Evolutionary conservation across 306 rosid genomes (phyloP), one percentile per base, ranked within the genome.

Genomic region (Cicer cuneatum): DNA sequence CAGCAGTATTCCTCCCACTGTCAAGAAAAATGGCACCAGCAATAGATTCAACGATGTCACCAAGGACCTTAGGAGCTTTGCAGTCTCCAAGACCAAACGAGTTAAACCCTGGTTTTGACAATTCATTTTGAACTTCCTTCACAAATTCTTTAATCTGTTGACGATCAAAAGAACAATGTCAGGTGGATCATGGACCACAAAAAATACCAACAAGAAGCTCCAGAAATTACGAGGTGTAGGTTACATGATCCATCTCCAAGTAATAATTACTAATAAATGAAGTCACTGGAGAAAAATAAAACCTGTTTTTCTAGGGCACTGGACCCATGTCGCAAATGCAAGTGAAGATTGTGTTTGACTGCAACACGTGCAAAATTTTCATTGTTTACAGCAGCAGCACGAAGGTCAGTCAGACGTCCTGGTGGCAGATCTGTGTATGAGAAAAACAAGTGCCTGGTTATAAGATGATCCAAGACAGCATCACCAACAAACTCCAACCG

Each of bases 1-100:
- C 81, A 56, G 85, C 29, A 63, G 96, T 94, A 70, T 94, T 79
- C 69, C 87, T 91, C 49, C 86, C 96, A 65, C 90, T 85, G 76
- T 94, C 97, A 35, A 94, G 99, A 82, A 92, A 94, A 73, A 94
- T 85, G 69, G 99, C 92, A 61, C 99, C 99, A 10, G 99, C 99
- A 69, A 94, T 90, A 74, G 99, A 94, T 85, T 94, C 99, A 52
- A 94, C 88, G 81, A 94, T 94, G 81, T 92, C 99, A 77, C 99
- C 99, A 70, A 92, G 96, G 85, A 94, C 99, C 87, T 94, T 94
- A 57, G 99, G 99, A 81, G 99, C 99, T 92, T 94, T 94, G 83
- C 97, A 94, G 78, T 94, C 99, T 80, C 99, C 96, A 84, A 94
- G 83, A 61, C 99, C 99, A 77, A 94, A 94, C 51, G 99, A 94